Conservation (phyloP, 2,329 filamentous ascomycete genomes). For the Xylariaceae sp. region DNA sequence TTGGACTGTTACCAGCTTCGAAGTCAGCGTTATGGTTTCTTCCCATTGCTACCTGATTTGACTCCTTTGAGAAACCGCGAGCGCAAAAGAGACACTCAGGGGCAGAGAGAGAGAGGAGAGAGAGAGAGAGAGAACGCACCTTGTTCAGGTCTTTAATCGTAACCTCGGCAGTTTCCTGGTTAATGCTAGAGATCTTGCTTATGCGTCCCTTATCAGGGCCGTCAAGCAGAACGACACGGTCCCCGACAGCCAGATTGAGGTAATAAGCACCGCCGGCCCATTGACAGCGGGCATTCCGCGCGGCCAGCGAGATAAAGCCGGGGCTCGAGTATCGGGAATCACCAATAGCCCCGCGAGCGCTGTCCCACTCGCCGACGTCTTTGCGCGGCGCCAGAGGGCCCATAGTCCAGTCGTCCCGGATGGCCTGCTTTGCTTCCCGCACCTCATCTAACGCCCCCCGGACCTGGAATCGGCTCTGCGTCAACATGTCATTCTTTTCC, state of each 20-base stretch:
- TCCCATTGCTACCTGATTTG: neutral
- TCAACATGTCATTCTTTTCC: constrained; percentile 22
- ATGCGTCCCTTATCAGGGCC: constrained; percentile 81
- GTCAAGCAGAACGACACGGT: constrained; percentile 75
- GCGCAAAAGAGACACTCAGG: neutral
- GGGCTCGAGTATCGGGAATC: constrained; percentile 29
- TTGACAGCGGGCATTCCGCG: constrained; percentile 34
- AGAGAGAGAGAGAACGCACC: constrained; percentile 42
- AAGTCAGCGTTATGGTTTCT: constrained; percentile 9
- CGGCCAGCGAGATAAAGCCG: constrained; percentile 25
- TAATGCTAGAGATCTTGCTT: constrained; percentile 58
- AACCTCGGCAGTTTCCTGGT: constrained; percentile 50
- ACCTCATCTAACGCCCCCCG: constrained; percentile 31
- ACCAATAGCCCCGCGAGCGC: constrained; percentile 54
- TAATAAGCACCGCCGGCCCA: constrained; percentile 53
- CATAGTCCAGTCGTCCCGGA: constrained; percentile 71
- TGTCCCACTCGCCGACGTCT: constrained; percentile 56
- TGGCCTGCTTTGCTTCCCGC: constrained; percentile 47
- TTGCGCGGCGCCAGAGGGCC: constrained; percentile 73
- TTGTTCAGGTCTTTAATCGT: constrained; percentile 57
- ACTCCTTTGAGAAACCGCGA: neutral
- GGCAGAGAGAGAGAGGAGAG: constrained; percentile 23
- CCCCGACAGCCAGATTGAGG: constrained; percentile 60
- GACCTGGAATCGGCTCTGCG: constrained; percentile 26
- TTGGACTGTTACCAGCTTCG: constrained; percentile 32